Evolutionary conservation across 2,329 filamentous ascomycete genomes (phyloP), one percentile per base, ranked within the genome.

Genomic region (Ophiosphaerella narmari): DNA sequence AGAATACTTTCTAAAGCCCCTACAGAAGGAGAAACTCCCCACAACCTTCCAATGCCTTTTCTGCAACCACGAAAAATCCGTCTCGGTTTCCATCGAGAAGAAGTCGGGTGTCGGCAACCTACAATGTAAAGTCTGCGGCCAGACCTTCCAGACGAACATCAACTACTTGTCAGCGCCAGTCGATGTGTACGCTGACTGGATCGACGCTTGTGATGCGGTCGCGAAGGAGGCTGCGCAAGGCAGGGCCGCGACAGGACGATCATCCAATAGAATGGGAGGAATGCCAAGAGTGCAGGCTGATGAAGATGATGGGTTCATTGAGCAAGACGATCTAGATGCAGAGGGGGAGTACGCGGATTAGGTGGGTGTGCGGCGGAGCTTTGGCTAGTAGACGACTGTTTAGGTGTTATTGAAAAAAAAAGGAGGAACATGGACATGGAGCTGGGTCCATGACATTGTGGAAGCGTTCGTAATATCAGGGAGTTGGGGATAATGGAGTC

Each of bases 141-240:
- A 97, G 76, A 87, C 86, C 52, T 99, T 96, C 71, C 91, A 97
- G 73, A 95, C 90, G 50, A 86, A 86, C 46, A 92, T 96, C 70
- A 96, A 97, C 73, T 96, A 95, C 73, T 85, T 97, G 23, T 95
- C 90, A 23, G 90, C 89, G 12, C 85, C 91, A 0, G 91, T 99
- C 39, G 94, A 99, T 71, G 93, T 99, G 7, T 99, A 99, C 70
- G 90, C 90, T 31, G 94, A 97, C 74, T 99, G 94, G 94, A 90
- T 99, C 57, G 94, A 99, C 76, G 94, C 94, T n/a, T 89, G 87
- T 70, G 87, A 90, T 68, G 80, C 84, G 5, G 86, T 89, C 42
- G 86, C 86, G 13, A 86, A 88, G 66, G 80, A 86, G 52, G 78
- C 80, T 16, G 80, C 77, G 14, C 75, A 73, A 12, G 62, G 62